phyloP scores from a whole-genome alignment of 306 rosid genomes.

The Citrullus mucosospermus region DNA sequence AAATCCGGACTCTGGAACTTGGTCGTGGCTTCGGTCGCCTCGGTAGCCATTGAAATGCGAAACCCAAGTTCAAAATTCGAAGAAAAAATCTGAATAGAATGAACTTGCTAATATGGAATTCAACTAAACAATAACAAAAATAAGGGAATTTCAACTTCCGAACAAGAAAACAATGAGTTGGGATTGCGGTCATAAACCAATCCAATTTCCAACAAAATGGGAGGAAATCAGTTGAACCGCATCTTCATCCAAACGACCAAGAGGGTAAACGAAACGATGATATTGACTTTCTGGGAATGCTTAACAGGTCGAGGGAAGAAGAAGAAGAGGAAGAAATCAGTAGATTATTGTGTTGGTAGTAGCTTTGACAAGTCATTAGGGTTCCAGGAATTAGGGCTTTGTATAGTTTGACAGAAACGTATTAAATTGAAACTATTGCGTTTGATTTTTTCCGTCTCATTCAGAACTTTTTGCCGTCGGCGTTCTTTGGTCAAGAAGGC shows the following conservation, averaged over 20 bases:
- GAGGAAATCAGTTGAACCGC: not conserved
- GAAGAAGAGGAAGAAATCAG: not conserved
- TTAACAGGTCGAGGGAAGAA: not conserved
- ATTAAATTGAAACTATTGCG: not conserved
- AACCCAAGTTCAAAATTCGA: not conserved
- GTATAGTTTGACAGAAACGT: not conserved
- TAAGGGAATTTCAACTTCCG: not conserved
- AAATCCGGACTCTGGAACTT: slow-evolving; percentile 14
- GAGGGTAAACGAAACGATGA: not conserved
- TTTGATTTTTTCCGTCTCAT: not conserved
- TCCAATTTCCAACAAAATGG: not conserved
- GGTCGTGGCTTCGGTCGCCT: slow-evolving; percentile 30
- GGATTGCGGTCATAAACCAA: not conserved
- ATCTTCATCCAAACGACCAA: not conserved
- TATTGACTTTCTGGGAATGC: not conserved
- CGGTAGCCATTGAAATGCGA: slow-evolving; percentile 10
- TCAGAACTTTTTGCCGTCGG: not conserved
- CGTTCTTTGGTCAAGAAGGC: not conserved
- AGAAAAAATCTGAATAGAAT: not conserved
- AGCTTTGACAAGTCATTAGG: not conserved
- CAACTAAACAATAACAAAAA: not conserved
- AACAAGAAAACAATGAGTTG: not conserved
- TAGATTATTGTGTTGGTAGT: not conserved
- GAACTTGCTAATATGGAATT: not conserved
- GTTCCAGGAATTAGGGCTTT: not conserved